Evolutionary conservation across 305 asterid genomes (phyloP).

Genomic region (Fraxinus xanthoxyloides): DNA sequence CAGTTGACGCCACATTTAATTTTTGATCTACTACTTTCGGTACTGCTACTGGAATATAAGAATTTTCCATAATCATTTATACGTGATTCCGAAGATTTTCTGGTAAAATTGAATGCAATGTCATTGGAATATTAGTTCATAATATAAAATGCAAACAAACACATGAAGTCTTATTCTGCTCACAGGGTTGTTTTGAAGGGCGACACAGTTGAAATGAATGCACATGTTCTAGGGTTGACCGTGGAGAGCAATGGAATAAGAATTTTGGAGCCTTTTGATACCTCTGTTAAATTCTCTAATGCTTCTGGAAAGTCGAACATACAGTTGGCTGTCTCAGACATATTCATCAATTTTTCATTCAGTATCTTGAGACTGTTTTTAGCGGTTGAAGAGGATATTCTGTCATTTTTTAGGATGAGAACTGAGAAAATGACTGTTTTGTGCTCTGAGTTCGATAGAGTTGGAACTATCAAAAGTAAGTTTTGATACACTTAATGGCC

Average conservation of each 20-base stretch:
- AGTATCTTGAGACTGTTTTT: constrained; percentile 83
- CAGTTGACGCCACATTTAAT: not conserved
- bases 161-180: constrained; percentile 25
- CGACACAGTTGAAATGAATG: constrained; percentile 58
- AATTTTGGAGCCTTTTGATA: constrained; percentile 94
- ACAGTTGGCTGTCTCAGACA: constrained; percentile 71
- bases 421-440: constrained; percentile 72
- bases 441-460: constrained; percentile 88
- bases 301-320: constrained; percentile 73
- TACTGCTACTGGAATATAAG: not conserved
- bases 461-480: constrained; percentile 77
- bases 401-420: constrained; percentile 82
- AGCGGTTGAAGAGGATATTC: constrained; percentile 89
- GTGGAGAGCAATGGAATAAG: constrained; percentile 95
- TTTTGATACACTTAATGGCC: constrained; percentile 7
- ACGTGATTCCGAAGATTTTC: constrained; percentile 1
- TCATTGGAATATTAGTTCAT: constrained; percentile 1
- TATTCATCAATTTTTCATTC: constrained; percentile 92
- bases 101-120: not conserved
- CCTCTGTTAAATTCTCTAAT: constrained; percentile 58
- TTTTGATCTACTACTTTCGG: not conserved
- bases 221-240: constrained; percentile 74
- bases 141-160: not conserved
- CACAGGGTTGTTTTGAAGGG: constrained; percentile 85
- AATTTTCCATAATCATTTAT: not conserved